Conservation (phyloP, 2,329 filamentous ascomycete species). For the Purpureocillium lavendulum region DNA sequence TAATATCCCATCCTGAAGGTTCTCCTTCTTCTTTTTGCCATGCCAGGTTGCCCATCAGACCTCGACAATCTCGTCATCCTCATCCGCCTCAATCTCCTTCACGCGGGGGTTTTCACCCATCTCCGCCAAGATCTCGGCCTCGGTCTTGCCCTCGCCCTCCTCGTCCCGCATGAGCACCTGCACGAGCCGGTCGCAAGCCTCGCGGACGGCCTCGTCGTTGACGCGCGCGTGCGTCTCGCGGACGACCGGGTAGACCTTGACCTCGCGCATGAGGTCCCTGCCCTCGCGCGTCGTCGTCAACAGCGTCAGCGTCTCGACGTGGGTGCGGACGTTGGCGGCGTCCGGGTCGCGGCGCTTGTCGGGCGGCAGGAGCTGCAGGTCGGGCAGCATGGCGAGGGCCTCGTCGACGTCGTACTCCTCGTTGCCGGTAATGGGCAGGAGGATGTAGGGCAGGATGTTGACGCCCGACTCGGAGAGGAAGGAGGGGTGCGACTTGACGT, state of each 20-base stretch:
- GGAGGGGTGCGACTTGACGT: constrained; percentile 60
- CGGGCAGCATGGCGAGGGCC: constrained; percentile 75
- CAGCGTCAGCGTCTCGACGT: constrained; percentile 80
- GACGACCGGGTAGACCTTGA: constrained; percentile 84
- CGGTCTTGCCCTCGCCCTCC: constrained; percentile 26
- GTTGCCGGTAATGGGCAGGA: constrained; percentile 78
- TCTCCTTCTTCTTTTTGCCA: constrained; percentile 9
- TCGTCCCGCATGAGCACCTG: constrained; percentile 83
- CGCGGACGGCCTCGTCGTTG: constrained; percentile 69
- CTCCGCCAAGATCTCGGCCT: constrained; percentile 28
- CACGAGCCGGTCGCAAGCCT: constrained; percentile 82
- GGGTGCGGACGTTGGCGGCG: constrained; percentile 67
- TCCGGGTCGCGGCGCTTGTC: constrained; percentile 84
- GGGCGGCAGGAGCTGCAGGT: constrained; percentile 79
- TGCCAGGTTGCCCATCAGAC: too few relatives aligned
- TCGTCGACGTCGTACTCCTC: constrained; percentile 89
- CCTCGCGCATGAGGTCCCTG: constrained; percentile 62
- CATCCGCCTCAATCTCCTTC: constrained; percentile 37
- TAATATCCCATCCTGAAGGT: too few relatives aligned
- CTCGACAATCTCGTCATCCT: constrained; percentile 47
- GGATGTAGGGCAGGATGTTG: constrained; percentile 78
- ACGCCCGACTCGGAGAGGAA: constrained; percentile 66
- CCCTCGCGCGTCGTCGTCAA: constrained; percentile 71
- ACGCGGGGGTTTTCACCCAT: constrained; percentile 24
- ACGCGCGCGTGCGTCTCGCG: constrained; percentile 76